phyloP scores from a whole-genome alignment of 75 land plant species.

The Cryptomeria japonica region DNA sequence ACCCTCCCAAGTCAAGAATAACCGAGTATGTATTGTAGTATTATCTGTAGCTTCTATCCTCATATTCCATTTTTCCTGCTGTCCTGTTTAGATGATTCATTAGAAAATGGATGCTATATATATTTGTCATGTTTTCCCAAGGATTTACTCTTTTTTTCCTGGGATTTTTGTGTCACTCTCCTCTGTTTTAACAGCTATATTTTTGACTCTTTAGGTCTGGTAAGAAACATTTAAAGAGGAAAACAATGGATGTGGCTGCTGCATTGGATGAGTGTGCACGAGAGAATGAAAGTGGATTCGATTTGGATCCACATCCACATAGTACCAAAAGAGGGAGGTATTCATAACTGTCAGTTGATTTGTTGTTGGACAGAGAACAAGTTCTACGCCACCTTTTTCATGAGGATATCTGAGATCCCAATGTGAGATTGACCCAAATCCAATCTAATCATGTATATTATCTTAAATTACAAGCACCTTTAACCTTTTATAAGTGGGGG shows the following conservation, averaged over 20 bases:
- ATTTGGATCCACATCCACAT: neutral
- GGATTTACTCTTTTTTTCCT: neutral
- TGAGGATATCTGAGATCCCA: neutral
- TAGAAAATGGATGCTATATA: neutral
- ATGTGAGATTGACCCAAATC: too few relatives aligned
- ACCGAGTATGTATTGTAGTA: slow-evolving; percentile 5
- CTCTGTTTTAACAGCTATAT: neutral
- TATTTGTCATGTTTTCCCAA: neutral
- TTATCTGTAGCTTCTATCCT: neutral
- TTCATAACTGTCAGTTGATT: neutral
- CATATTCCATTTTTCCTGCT: neutral
- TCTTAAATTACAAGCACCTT: too few relatives aligned
- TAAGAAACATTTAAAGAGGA: slow-evolving; percentile 10
- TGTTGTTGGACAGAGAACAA: neutral
- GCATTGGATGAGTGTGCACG: slow-evolving; percentile 13
- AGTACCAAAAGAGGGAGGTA: neutral
- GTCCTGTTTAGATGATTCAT: neutral
- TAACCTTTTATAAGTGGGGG: too few relatives aligned
- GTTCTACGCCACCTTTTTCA: neutral
- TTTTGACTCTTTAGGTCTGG: slow-evolving; percentile 2
- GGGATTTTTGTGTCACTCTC: neutral
- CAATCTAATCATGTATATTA: too few relatives aligned
- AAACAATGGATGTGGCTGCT: slow-evolving; percentile 9
- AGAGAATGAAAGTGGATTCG: neutral
- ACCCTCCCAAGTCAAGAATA: slow-evolving; percentile 11